Base-by-base conservation (phyloP, 768 basidiomycete genomes). In the Saitozyma podzolica region DNA sequence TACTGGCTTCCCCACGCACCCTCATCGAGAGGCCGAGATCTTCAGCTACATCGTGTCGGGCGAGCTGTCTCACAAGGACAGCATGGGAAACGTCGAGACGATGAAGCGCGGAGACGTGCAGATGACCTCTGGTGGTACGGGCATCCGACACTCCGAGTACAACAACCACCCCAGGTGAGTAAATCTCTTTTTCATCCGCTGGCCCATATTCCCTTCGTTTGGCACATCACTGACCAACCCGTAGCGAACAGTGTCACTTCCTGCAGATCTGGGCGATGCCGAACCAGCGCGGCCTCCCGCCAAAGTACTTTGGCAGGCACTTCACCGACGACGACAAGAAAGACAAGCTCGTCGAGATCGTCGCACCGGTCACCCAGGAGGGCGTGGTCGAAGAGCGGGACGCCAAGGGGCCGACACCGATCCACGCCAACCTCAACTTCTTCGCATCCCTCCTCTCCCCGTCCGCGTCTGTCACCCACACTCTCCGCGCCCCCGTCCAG, bases 41-140 rank as follows among this genome's bases (percentile, higher is more conserved):
- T 96, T 93, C 81, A 88, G 88, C 0, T 95, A 96, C 75, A 82
- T 94, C 59, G 86, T 95, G 45, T 78, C 81, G 20, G 77, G 79
- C 54, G 69, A 78, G 55, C 71, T 80, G 14, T 68, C 67, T 13
- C 80, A 92, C 81, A 85, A 88, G 79, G 95, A 97, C 80, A 90
- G 88, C 6, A 90, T 96, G 89, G 88, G 88, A 45, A 95, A 95
- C 81, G 84, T 85, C 58, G 95, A 98, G 78, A 83, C 93, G 61
- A 85, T 97, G 75, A 87, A 87, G 76, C 86, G 92, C 14, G 95
- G 95, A 0, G 89, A 92, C 69, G 69, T 97, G 40, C 94, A 97
- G 78, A 86, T 96, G 81, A 93, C 93, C 2, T 91, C 89, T 1
- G 87, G 94, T 0, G 94, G 94, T 9, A 93, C 89, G 0, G 95